Evolutionary conservation across 2,329 filamentous ascomycete genomes (phyloP).

Genomic region (Microthyrium microscopicum): DNA sequence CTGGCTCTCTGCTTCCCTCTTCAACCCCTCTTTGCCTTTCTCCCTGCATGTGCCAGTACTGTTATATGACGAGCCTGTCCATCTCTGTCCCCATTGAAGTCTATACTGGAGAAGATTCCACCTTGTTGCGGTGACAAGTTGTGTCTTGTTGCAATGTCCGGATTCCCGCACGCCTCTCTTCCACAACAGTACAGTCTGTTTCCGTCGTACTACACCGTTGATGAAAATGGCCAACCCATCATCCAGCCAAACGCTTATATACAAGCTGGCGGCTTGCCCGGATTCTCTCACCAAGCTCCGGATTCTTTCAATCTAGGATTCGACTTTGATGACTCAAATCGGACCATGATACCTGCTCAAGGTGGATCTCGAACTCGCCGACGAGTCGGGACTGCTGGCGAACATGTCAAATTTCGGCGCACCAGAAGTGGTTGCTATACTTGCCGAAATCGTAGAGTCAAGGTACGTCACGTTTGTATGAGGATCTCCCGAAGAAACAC

Average conservation of each 20-base stretch:
- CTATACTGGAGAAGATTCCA: too few relatives aligned
- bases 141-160: too few relatives aligned
- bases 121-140: too few relatives aligned
- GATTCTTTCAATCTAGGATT: not conserved
- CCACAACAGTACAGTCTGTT: constrained; percentile 1
- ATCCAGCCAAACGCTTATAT: constrained; percentile 2
- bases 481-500: constrained; percentile 3
- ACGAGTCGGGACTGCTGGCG: constrained; percentile 22
- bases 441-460: constrained; percentile 76
- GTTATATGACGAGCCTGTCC: too few relatives aligned
- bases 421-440: constrained; percentile 91
- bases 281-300: constrained; percentile 4
- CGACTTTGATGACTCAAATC: constrained; percentile 19
- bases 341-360: constrained; percentile 13
- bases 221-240: not conserved
- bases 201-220: constrained; percentile 4
- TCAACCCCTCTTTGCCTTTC: too few relatives aligned
- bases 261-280: not conserved
- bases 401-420: constrained; percentile 80
- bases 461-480: constrained; percentile 25
- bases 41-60: too few relatives aligned
- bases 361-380: constrained; percentile 13
- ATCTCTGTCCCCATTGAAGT: too few relatives aligned
- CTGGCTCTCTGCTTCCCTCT: too few relatives aligned
- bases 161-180: too few relatives aligned